Base-by-base conservation (phyloP, 2,329 filamentous ascomycete species). In the Reticulascus tulasneorum region DNA sequence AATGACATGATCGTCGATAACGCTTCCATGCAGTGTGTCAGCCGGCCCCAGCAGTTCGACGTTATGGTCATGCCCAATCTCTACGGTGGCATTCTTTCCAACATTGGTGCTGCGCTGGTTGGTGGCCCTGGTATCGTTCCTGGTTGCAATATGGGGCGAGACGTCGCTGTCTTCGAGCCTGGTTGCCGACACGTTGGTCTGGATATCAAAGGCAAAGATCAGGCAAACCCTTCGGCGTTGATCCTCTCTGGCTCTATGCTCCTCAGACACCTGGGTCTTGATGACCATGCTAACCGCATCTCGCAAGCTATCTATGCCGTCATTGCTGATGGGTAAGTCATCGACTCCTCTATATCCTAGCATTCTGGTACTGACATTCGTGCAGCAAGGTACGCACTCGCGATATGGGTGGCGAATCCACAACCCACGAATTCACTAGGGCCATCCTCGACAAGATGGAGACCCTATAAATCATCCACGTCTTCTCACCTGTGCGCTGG, bases 1-100 rank as follows among this genome's bases (percentile, higher is more conserved):
- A 94, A 94, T 75, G 93, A 98, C 73, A 96, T 98, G 91, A 98
- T 98, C 66, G 93, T 98, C 68, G 93, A 98, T 74, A 98, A 98
- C 69, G 93, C 93, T 58, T 94, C 87, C 59, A 98, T 98, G 93
- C 93, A 98, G 76, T 94, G 89, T 62, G 93, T 98, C 53, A 90
- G 87, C 51, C 79, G 81, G 51, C 93, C 93, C 46, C 93, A 97
- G 73, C 93, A 98, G 70, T 98, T 98, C 63, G 93, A 98, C 65
- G 93, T 98, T 56, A 87, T 98, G 84, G 93, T 98, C 66, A 97
- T 97, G 90, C 93, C 93, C 58, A 98, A 98, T 77, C 73, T 97
- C 60, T 97, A 97, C 79, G 91, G 91, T 67, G 90, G 91, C 63
- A 98, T 98, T 58, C 77, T 98, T 50, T 97, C 93, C 73, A 98